These are phyloP conservation scores for Oligophagozyma castellii DNA, from an alignment of 1,139 yeast genomes.

Conservation along the genomic window DNA sequence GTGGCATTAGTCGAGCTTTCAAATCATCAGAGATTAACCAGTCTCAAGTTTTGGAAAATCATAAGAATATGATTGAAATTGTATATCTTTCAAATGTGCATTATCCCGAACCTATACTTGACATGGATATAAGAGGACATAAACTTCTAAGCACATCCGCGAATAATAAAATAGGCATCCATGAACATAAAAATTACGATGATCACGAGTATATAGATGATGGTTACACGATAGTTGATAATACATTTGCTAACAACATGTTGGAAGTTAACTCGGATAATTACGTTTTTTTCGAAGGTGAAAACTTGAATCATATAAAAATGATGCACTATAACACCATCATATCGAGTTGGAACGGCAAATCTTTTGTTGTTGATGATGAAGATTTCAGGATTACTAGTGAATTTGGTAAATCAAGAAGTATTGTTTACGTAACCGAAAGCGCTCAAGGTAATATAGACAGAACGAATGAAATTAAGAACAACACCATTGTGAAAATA, in stretches of 20 bases:
- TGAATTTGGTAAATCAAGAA: slow-evolving; percentile 7
- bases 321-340: slow-evolving; percentile 3
- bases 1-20: not conserved
- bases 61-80: slow-evolving; percentile 11
- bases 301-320: slow-evolving; percentile 1
- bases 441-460: slow-evolving; percentile 6
- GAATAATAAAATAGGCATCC: slow-evolving; percentile 3
- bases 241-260: too few relatives aligned
- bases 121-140: slow-evolving; percentile 5
- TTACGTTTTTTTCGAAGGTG: too few relatives aligned
- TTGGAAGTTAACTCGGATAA: too few relatives aligned
- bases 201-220: not conserved
- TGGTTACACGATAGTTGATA: slow-evolving; percentile 1
- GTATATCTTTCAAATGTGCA: slow-evolving; percentile 16
- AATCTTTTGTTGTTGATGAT: slow-evolving; percentile 5
- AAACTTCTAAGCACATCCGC: slow-evolving; percentile 8
- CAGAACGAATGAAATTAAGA: not conserved
- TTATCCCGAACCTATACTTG: slow-evolving; percentile 21
- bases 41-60: not conserved
- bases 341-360: slow-evolving; percentile 16
- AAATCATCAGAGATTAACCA: not conserved
- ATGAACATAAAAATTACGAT: not conserved
- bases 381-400: not conserved
- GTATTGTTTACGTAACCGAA: slow-evolving; percentile 12
- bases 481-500: slow-evolving; percentile 1